Conservation (phyloP, 2,329 filamentous ascomycete species). For the Aureobasidium sp. region DNA sequence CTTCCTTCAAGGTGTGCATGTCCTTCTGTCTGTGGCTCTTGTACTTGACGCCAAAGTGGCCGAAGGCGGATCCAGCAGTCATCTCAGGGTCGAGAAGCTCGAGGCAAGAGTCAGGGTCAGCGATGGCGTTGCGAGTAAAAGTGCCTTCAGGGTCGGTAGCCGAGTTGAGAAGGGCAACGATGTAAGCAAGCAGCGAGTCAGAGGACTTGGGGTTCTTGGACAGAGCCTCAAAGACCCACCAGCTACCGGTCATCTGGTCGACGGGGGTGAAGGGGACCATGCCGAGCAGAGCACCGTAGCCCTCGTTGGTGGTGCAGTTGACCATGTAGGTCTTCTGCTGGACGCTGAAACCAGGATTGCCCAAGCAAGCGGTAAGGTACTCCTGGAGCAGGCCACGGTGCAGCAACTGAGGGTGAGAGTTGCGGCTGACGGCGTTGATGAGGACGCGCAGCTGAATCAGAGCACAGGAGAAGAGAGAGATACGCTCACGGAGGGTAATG, state of each 20-base stretch:
- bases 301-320: constrained; percentile 15
- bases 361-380: constrained; percentile 26
- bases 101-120: constrained; percentile 22
- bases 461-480: constrained; percentile 35
- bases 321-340: constrained; percentile 25
- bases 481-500: constrained; percentile 42
- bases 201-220: constrained; percentile 20
- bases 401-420: constrained; percentile 17
- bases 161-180: background rate
- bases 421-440: constrained; percentile 19
- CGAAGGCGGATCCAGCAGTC: constrained; percentile 17
- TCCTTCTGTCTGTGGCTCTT: background rate
- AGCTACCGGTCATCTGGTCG: constrained; percentile 5
- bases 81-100: constrained; percentile 9
- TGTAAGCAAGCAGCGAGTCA: constrained; percentile 22
- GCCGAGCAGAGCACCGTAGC: constrained; percentile 20
- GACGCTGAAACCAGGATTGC: constrained; percentile 28
- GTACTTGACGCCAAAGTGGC: constrained; percentile 22
- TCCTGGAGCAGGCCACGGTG: constrained; percentile 26
- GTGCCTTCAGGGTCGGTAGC: background rate
- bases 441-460: constrained; percentile 22
- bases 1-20: constrained; percentile 21
- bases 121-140: constrained; percentile 20
- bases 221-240: constrained; percentile 29
- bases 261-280: constrained; percentile 23